Evolutionary conservation across 176 grass and related monocot species (phyloP).

Genomic region (Puya raimondii): DNA sequence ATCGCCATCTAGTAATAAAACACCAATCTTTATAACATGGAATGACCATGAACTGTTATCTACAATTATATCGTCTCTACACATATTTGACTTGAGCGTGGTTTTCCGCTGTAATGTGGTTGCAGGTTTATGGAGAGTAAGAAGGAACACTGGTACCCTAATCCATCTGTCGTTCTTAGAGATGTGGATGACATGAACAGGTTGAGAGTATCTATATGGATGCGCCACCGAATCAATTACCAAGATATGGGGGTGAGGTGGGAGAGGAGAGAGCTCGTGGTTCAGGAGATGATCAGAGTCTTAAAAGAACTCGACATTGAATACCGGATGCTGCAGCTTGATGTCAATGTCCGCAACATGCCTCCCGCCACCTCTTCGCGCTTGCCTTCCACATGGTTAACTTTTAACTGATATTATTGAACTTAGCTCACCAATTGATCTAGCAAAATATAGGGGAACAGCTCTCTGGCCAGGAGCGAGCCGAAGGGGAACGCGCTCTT

Average conservation of each 20-base stretch:
- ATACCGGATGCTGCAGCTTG: conserved; percentile 68
- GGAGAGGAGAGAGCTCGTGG: conserved; percentile 64
- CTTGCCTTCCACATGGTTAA: conserved; percentile 61
- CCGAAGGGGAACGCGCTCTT: background rate
- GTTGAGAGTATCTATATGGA: conserved; percentile 74
- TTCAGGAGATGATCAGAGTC: conserved; percentile 82
- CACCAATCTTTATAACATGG: no score
- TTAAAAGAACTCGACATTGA: conserved; percentile 75
- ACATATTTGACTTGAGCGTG: background rate
- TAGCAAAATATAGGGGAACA: background rate
- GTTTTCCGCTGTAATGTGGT: background rate
- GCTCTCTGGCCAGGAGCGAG: background rate
- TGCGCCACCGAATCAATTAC: conserved; percentile 82
- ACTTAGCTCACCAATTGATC: background rate
- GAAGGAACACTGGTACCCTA: conserved; percentile 94
- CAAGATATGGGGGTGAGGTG: conserved; percentile 73
- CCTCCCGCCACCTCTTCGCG: conserved; percentile 38
- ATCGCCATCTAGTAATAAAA: no score
- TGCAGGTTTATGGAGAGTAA: conserved; percentile 80
- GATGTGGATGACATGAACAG: conserved; percentile 75
- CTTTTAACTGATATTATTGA: conserved; percentile 19
- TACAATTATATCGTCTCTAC: no score
- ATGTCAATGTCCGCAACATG: conserved; percentile 63
- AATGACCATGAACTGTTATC: no score
- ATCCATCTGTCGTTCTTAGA: conserved; percentile 53